Evolutionary conservation across 495 filamentous ascomycete species (phyloP).

Genomic region (Elasticomyces elasticus): DNA sequence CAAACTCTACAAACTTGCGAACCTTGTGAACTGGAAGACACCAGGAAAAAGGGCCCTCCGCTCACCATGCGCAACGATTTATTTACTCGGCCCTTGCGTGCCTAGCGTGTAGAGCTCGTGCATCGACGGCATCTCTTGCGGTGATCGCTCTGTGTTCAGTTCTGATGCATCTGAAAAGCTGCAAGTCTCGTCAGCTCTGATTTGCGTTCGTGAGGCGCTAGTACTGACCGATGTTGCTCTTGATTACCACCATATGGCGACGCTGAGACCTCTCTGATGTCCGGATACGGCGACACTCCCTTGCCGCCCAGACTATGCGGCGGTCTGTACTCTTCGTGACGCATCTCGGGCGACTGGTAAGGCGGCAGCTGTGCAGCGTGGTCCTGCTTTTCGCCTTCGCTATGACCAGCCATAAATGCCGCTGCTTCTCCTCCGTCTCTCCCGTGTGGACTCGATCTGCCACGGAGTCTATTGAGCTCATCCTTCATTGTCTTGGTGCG

Average conservation of each 20-base stretch:
- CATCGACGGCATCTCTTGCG: neutral
- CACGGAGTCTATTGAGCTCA: neutral
- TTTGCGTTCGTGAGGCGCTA: too few relatives aligned
- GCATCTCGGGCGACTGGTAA: neutral
- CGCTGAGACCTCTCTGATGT: neutral
- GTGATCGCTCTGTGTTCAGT: neutral
- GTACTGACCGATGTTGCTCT: neutral
- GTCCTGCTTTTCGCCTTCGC: neutral
- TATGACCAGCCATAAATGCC: neutral
- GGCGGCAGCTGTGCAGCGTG: neutral
- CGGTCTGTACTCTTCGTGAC: neutral
- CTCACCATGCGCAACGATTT: too few relatives aligned
- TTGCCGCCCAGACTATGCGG: neutral
- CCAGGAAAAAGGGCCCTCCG: too few relatives aligned
- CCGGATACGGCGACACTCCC: too few relatives aligned
- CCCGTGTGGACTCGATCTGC: neutral
- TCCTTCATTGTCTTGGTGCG: conserved; percentile 20
- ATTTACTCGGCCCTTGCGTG: too few relatives aligned
- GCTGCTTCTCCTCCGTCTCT: neutral
- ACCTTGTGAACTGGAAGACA: too few relatives aligned
- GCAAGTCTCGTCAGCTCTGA: neutral
- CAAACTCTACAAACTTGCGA: too few relatives aligned
- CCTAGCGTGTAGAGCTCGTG: neutral
- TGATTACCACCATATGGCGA: neutral
- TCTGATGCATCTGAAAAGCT: neutral